Percentiles rank a stretch among this genome's conserved stretches.
Conservation (phyloP, 208 protist species). For the Angomonas deanei region DNA sequence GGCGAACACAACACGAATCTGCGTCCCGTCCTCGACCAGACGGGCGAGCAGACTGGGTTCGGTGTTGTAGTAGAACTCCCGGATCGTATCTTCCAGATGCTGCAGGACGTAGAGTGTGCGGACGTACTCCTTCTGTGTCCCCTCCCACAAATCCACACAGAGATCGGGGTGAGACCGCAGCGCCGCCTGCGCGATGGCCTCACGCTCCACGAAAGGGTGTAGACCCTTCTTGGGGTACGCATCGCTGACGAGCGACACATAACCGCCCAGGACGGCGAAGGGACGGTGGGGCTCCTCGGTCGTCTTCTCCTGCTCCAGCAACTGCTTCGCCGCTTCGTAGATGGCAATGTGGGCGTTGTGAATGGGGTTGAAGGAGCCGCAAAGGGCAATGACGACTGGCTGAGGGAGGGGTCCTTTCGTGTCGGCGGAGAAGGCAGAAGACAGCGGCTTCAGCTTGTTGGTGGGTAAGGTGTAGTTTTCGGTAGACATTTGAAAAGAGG, state of each 20-base stretch:
- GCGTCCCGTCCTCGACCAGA: slow-evolving; percentile 12
- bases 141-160: slow-evolving; percentile 72
- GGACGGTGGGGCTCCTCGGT: background rate
- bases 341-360: slow-evolving; percentile 67
- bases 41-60: slow-evolving; percentile 13
- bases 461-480: slow-evolving; percentile 19
- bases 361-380: slow-evolving; percentile 82
- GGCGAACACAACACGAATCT: slow-evolving; percentile 41
- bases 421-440: slow-evolving; percentile 4
- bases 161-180: slow-evolving; percentile 36
- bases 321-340: slow-evolving; percentile 35
- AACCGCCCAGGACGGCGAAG: slow-evolving; percentile 56
- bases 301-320: slow-evolving; percentile 9
- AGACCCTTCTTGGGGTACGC: slow-evolving; percentile 69
- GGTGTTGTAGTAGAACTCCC: slow-evolving; percentile 30
- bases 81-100: slow-evolving; percentile 45
- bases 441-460: slow-evolving; percentile 35
- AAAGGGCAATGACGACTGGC: slow-evolving; percentile 54
- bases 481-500: background rate
- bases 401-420: slow-evolving; percentile 4
- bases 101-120: slow-evolving; percentile 58
- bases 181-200: slow-evolving; percentile 26
- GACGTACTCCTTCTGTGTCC: slow-evolving; percentile 49
- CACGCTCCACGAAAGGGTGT: slow-evolving; percentile 28
- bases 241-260: slow-evolving; percentile 74